phyloP scores from a whole-genome alignment of 345 rosid genomes.

The Isatis tinctoria region DNA sequence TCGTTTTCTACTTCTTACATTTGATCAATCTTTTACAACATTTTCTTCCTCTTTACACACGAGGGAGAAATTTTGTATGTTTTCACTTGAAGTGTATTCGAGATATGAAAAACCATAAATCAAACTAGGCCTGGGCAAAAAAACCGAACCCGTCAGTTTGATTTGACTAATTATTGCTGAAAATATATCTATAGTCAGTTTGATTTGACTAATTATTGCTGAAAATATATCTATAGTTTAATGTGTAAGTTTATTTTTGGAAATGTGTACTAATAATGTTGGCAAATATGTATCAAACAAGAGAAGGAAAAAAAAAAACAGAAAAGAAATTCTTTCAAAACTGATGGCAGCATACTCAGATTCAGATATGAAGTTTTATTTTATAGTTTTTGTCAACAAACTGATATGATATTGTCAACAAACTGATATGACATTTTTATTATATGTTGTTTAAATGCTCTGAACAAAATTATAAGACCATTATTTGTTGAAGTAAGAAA shows the following conservation, averaged over 20 bases:
- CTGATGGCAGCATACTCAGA: neutral
- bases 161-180: too few relatives aligned
- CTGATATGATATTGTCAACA: too few relatives aligned
- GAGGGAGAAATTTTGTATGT: neutral
- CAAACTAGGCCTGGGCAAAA: too few relatives aligned
- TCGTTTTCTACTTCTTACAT: neutral
- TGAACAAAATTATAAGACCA: neutral
- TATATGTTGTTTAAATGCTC: neutral
- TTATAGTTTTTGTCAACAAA: too few relatives aligned
- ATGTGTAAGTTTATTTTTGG: neutral
- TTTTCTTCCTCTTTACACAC: neutral
- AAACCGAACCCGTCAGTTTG: too few relatives aligned
- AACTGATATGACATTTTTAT: too few relatives aligned
- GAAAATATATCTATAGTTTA: neutral
- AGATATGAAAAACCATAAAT: constrained; percentile 6
- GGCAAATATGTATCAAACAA: neutral
- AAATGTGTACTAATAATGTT: neutral
- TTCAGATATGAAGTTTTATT: neutral
- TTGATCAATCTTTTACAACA: neutral
- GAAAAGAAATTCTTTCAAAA: neutral
- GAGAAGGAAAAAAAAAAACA: neutral
- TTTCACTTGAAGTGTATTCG: neutral
- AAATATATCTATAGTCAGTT: too few relatives aligned
- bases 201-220: neutral
- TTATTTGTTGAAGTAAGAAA: neutral